These are phyloP conservation scores for Lyophyllum semitale DNA, from an alignment of 768 basidiomycete genomes.

Conservation along the genomic window DNA sequence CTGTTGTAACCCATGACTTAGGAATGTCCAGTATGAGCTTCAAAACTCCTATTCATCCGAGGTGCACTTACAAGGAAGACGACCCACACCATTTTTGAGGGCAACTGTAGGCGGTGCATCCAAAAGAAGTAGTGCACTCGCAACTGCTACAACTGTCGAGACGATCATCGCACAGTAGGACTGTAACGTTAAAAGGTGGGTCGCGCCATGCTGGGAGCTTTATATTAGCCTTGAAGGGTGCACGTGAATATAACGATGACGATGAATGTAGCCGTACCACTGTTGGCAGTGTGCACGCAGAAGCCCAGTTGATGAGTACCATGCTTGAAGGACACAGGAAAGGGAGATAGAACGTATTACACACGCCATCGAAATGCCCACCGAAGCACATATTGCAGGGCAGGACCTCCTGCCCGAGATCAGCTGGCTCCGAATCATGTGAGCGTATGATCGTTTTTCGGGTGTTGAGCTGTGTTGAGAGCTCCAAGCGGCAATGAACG, in stretches of 20 bases:
- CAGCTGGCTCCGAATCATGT: slow-evolving; percentile 5
- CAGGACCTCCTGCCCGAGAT: slow-evolving; percentile 4
- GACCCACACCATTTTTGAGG: slow-evolving; percentile 34
- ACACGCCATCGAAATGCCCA: slow-evolving; percentile 5
- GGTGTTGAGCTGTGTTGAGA: too few relatives aligned
- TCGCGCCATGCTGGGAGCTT: background rate
- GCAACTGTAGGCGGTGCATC: background rate
- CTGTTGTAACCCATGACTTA: slow-evolving; percentile 71
- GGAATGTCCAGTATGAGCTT: background rate
- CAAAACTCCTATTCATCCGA: background rate
- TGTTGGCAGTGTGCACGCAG: slow-evolving; percentile 3
- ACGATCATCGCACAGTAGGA: background rate
- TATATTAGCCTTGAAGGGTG: background rate
- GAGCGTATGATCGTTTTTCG: background rate
- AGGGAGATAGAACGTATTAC: background rate
- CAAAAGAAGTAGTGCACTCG: background rate
- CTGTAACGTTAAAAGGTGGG: background rate
- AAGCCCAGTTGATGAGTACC: background rate
- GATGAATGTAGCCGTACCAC: background rate
- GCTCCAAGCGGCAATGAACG: background rate
- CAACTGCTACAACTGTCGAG: background rate
- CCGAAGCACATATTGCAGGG: slow-evolving; percentile 1
- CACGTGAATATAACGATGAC: background rate
- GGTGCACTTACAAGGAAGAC: slow-evolving; percentile 36
- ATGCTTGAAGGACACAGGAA: background rate